phyloP scores from a whole-genome alignment of 495 filamentous ascomycete genomes.

The Hyaloscypha finlandica region DNA sequence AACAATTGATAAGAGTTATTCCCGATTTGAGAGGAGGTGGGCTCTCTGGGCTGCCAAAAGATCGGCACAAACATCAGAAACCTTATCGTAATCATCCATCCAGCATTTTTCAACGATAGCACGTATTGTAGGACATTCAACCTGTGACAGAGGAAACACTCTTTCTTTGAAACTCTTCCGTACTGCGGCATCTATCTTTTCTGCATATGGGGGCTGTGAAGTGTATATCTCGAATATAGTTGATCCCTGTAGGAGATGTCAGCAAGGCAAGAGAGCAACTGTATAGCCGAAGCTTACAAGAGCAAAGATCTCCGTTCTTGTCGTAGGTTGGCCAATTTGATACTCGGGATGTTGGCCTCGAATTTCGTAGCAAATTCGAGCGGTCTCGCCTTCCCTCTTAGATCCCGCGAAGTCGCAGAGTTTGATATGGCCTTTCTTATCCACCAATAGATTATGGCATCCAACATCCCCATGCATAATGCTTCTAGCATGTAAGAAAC shows the following conservation, averaged over 20 bases:
- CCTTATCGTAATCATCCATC: background rate
- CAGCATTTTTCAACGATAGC: background rate
- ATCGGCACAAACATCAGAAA: background rate
- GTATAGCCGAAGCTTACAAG: background rate
- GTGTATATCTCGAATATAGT: background rate
- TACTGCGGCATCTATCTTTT: background rate
- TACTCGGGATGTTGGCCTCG: constrained; percentile 4
- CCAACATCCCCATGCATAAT: constrained; percentile 14
- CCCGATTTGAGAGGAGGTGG: too few species aligned
- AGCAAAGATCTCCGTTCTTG: constrained; percentile 7
- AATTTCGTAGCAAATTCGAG: constrained; percentile 7
- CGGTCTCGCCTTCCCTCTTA: background rate
- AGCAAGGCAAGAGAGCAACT: background rate
- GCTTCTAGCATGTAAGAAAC: constrained; percentile 3
- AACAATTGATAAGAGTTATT: too few species aligned
- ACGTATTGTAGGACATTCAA: background rate
- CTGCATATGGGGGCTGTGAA: background rate
- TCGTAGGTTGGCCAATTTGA: background rate
- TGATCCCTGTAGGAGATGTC: background rate
- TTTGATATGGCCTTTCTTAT: background rate
- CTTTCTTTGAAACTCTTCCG: background rate
- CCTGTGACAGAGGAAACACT: background rate
- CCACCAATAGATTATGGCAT: constrained; percentile 12
- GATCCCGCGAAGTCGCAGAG: constrained; percentile 14
- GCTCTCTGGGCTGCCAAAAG: background rate